phyloP scores from a whole-genome alignment of 345 rosid genomes.

The Melastoma malabathricum region DNA sequence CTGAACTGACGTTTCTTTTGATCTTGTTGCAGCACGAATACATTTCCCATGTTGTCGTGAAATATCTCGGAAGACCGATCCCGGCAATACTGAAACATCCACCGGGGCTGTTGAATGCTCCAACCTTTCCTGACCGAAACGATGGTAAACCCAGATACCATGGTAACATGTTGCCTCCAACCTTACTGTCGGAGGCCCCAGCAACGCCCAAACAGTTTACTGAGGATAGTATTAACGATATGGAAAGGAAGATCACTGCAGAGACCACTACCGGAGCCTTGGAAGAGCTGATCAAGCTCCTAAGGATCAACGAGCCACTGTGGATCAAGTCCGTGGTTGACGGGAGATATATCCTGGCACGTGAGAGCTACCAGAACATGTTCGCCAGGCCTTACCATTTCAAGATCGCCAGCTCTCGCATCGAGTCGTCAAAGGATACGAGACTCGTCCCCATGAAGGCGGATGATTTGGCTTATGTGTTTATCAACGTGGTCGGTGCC shows the following conservation, averaged over 20 bases:
- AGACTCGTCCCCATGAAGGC: slow-evolving; percentile 31
- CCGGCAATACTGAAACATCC: background rate
- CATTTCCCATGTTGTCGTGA: slow-evolving; percentile 18
- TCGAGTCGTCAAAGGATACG: slow-evolving; percentile 54
- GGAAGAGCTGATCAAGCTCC: slow-evolving; percentile 39
- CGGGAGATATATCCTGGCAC: slow-evolving; percentile 26
- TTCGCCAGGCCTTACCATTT: slow-evolving; percentile 18
- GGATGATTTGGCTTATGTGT: slow-evolving; percentile 22
- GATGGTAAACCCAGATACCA: too few relatives aligned
- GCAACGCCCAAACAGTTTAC: too few relatives aligned
- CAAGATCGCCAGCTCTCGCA: slow-evolving; percentile 18
- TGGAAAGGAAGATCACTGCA: slow-evolving; percentile 24
- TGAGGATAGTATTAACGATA: slow-evolving; percentile 6
- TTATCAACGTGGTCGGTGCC: slow-evolving; percentile 41
- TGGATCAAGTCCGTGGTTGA: slow-evolving; percentile 33
- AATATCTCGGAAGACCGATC: slow-evolving; percentile 23
- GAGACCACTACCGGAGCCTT: slow-evolving; percentile 33
- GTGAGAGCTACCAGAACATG: slow-evolving; percentile 23
- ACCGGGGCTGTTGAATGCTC: too few relatives aligned
- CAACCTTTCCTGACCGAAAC: too few relatives aligned
- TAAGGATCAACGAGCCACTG: slow-evolving; percentile 27
- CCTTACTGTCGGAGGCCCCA: too few relatives aligned
- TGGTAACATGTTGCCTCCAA: too few relatives aligned
- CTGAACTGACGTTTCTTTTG: background rate
- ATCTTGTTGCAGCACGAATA: slow-evolving; percentile 26